phyloP scores from a whole-genome alignment of 2,329 filamentous ascomycete species.

The Geosmithia putterillii region DNA sequence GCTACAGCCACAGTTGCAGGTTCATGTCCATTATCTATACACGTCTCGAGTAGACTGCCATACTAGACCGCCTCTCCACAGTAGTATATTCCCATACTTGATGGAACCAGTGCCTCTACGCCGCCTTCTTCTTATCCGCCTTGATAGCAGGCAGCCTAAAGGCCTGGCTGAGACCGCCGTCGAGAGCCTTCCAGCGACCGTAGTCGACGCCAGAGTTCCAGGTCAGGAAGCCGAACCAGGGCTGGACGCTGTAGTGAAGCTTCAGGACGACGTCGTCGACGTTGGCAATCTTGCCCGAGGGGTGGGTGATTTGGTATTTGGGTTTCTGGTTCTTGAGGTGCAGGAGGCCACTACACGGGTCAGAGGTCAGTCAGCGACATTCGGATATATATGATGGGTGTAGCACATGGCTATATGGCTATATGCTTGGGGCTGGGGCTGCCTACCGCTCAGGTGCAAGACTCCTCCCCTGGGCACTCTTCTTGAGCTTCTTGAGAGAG shows the following conservation, averaged over 20 bases:
- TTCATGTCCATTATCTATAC: too few species aligned
- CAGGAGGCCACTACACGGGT: conserved; percentile 46
- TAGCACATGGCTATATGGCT: background rate
- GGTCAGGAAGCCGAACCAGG: conserved; percentile 80
- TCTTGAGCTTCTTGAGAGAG: conserved; percentile 48
- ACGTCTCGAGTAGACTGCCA: too few species aligned
- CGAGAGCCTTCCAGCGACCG: conserved; percentile 50
- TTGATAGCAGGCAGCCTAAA: conserved; percentile 58
- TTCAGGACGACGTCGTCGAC: conserved; percentile 63
- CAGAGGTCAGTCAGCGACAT: background rate
- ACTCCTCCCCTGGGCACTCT: conserved; percentile 45
- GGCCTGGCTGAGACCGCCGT: conserved; percentile 48
- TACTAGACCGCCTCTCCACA: too few species aligned
- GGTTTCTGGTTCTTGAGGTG: conserved; percentile 74
- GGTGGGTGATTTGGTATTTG: conserved; percentile 96
- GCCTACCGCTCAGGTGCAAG: conserved; percentile 45
- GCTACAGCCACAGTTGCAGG: too few species aligned
- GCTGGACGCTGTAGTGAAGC: conserved; percentile 93
- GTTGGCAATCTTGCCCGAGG: conserved; percentile 64
- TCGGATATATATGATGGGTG: too few species aligned
- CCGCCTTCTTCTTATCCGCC: conserved; percentile 29
- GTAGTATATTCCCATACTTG: too few species aligned
- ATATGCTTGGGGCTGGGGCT: background rate
- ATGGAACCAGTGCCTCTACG: conserved; percentile 9
- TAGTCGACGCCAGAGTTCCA: conserved; percentile 54